Evolutionary conservation across 2,329 filamentous ascomycete species (phyloP).

Genomic region (Chaetothyriales sp.): DNA sequence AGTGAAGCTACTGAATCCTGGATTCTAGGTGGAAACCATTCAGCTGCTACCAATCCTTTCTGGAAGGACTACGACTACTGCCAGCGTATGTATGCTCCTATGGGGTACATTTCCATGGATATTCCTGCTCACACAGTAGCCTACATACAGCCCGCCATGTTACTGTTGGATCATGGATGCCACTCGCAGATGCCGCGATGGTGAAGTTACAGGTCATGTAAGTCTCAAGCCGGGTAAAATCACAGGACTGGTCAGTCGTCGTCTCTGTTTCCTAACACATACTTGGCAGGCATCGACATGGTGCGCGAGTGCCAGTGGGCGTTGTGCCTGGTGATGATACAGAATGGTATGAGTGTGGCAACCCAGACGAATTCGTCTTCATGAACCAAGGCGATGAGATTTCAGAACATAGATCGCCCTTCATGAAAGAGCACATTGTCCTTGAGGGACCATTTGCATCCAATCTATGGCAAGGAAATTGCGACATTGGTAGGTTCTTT

Average conservation of each 20-base stretch:
- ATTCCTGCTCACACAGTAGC: not conserved
- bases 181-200: not conserved
- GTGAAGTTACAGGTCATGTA: slow-evolving; percentile 1
- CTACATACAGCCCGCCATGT: not conserved
- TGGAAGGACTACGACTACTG: slow-evolving; percentile 2
- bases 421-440: slow-evolving; percentile 1
- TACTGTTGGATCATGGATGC: not conserved
- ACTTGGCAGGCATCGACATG: slow-evolving; percentile 1
- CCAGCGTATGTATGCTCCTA: not conserved
- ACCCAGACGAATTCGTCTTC: slow-evolving; percentile 1
- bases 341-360: slow-evolving; percentile 1
- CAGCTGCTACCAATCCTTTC: slow-evolving; percentile 1
- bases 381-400: not conserved
- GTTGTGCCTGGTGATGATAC: not conserved
- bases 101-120: not conserved
- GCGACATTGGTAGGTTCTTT: not conserved
- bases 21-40: not conserved
- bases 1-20: not conserved
- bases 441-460: slow-evolving; percentile 1
- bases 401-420: not conserved
- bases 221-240: not conserved
- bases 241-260: too few species aligned
- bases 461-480: slow-evolving; percentile 2
- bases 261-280: not conserved
- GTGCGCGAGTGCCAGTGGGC: not conserved